Evolutionary conservation across 306 rosid species (phyloP), one percentile per base, ranked within the genome.

Genomic region (Vachellia collinsii): DNA sequence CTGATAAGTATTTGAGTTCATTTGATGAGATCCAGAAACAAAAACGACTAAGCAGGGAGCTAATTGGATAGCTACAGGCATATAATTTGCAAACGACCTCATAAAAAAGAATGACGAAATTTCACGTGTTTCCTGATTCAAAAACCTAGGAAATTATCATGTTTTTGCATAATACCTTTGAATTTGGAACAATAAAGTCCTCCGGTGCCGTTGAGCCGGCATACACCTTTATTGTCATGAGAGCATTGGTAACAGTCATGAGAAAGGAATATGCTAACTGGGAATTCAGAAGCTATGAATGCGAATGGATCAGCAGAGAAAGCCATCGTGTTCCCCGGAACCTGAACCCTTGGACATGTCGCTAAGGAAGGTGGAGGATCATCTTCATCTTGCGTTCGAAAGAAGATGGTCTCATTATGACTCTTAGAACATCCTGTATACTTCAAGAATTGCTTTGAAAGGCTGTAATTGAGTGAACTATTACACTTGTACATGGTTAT

Each of bases 401-500:
- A 66, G n/a, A n/a, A n/a, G n/a, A n/a, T n/a, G n/a, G n/a, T n/a
- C n/a, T n/a, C n/a, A n/a, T n/a, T n/a, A n/a, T n/a, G n/a, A n/a
- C n/a, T n/a, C n/a, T n/a, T n/a, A n/a, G n/a, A n/a, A n/a, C n/a
- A n/a, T n/a, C n/a, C 0, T 4, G 38, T 68, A 36, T 73, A 34
- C 19, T 41, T 64, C 59, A 62, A 4, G 56, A 70, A 84, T 38
- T 53, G 10, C 5, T 7, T n/a, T n/a, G 58, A 20, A 63, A 63
- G 36, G 6, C 2, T 34, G 25, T n/a, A 0, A 2, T 3, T 9
- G 38, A n/a, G 12, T 11, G 43, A 0, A 3, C 76, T 39, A 17
- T 66, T 78, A 82, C 91, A 88, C 22, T 65, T 70, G 84, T 78
- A 75, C 5, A 67, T 0, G 0, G 80, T 82, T 42, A 74, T 6